phyloP scores from a whole-genome alignment of 2,329 filamentous ascomycete species.

The Epichloe hybrida region DNA sequence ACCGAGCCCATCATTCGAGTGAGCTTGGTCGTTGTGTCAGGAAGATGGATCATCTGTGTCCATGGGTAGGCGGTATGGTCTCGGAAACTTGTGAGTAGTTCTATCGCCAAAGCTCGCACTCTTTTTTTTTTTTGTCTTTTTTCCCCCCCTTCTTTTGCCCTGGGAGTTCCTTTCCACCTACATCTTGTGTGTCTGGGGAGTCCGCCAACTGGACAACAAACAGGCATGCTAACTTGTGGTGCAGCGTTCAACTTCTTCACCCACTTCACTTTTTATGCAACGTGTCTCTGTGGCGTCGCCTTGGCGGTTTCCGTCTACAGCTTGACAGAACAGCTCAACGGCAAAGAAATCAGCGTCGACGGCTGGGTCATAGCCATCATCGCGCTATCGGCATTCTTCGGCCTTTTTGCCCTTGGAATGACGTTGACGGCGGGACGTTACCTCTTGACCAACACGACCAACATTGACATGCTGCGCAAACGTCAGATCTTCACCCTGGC shows the following conservation, averaged over 20 bases:
- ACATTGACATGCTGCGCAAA: constrained; percentile 62
- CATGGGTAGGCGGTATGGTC: constrained; percentile 90
- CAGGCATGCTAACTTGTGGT: not conserved
- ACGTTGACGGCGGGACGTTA: constrained; percentile 56
- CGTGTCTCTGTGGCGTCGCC: constrained; percentile 50
- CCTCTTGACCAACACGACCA: constrained; percentile 62
- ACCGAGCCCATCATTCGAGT: constrained; percentile 75
- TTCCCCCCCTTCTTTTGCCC: too few species aligned
- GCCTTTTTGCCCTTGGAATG: constrained; percentile 72
- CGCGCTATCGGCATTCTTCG: constrained; percentile 57
- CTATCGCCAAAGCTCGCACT: too few species aligned
- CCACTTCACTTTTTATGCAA: constrained; percentile 68
- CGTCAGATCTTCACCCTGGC: constrained; percentile 59
- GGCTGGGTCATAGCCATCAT: constrained; percentile 53
- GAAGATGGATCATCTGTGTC: constrained; percentile 94
- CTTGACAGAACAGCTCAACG: constrained; percentile 37
- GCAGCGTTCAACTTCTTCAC: constrained; percentile 79
- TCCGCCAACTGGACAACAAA: not conserved
- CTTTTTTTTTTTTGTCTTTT: too few species aligned
- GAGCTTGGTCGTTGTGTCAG: constrained; percentile 69
- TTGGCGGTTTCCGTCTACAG: constrained; percentile 53
- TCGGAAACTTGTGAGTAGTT: constrained; percentile 53
- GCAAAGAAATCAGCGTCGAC: constrained; percentile 29
- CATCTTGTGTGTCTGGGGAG: too few species aligned
- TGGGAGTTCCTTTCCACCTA: too few species aligned